Conservation (phyloP, 2,329 filamentous ascomycete species). For the Exophiala sp. region DNA sequence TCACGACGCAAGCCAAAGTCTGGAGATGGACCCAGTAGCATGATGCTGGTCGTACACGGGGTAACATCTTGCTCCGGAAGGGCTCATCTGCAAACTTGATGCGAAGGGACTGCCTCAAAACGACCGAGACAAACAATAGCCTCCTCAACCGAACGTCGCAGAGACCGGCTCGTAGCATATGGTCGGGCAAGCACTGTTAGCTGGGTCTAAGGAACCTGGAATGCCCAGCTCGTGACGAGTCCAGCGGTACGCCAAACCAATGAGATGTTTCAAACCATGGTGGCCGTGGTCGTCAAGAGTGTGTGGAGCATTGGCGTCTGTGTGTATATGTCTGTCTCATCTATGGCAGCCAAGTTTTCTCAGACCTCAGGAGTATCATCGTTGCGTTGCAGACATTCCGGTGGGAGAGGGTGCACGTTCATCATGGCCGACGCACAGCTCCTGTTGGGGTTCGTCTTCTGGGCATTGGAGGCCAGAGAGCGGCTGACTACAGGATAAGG, state of each 20-base stretch:
- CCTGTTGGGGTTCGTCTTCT: conserved; percentile 6
- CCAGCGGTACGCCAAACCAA: background rate
- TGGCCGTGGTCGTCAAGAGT: background rate
- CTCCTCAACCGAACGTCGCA: background rate
- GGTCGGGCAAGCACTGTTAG: background rate
- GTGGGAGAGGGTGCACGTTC: background rate
- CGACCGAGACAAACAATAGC: background rate
- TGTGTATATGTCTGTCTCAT: background rate
- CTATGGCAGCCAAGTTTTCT: background rate
- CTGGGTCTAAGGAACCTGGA: too few relatives aligned
- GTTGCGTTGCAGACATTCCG: background rate
- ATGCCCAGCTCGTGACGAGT: background rate
- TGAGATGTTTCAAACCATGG: background rate
- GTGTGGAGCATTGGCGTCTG: background rate
- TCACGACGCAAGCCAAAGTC: conserved; percentile 7
- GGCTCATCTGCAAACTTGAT: too few relatives aligned
- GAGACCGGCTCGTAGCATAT: background rate
- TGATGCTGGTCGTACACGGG: too few relatives aligned
- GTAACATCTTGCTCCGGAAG: background rate
- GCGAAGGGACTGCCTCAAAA: background rate
- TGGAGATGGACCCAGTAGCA: conserved; percentile 6
- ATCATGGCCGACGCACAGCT: background rate
- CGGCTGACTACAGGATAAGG: conserved; percentile 11
- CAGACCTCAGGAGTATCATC: background rate
- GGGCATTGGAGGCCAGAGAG: background rate